Conservation (phyloP, 805 yeast species). For the Candida awuae region DNA sequence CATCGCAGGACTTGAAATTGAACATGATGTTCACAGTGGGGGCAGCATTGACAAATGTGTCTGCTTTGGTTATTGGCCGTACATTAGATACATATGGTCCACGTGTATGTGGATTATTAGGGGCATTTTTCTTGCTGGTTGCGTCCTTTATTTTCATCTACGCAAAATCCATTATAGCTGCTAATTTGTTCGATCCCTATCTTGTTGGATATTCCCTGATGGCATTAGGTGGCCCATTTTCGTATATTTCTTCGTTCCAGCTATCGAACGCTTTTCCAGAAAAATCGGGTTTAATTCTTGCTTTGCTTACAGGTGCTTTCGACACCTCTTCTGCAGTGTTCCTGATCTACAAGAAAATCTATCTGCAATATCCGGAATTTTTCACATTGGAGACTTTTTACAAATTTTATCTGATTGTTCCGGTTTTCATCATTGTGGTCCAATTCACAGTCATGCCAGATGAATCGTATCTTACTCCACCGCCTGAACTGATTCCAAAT, state of each 20-base stretch:
- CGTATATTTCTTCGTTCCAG: constrained; percentile 49
- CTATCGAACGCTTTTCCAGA: constrained; percentile 49
- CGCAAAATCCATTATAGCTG: constrained; percentile 22
- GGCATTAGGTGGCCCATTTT: constrained; percentile 55
- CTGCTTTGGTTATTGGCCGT: constrained; percentile 44
- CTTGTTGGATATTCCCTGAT: constrained; percentile 41
- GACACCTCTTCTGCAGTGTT: constrained; percentile 53
- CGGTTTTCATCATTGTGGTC: constrained; percentile 38
- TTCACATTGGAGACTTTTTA: constrained; percentile 39
- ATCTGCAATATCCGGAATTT: constrained; percentile 25
- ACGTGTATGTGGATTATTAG: constrained; percentile 43
- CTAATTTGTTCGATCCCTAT: constrained; percentile 38
- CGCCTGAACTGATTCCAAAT: constrained; percentile 28
- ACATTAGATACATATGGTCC: constrained; percentile 46
- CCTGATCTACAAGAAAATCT: constrained; percentile 38
- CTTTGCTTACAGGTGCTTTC: constrained; percentile 50
- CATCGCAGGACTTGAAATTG: constrained; percentile 45
- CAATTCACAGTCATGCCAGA: constrained; percentile 42
- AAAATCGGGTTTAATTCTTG: constrained; percentile 44
- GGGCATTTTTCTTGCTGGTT: constrained; percentile 38
- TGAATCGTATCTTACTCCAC: constrained; percentile 41
- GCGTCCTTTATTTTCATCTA: constrained; percentile 41
- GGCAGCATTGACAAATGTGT: constrained; percentile 47
- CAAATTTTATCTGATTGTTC: constrained; percentile 40
- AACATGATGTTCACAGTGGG: constrained; percentile 54